Conservation (phyloP, 169 alveolate species). For the Eimeria maxima region DNA sequence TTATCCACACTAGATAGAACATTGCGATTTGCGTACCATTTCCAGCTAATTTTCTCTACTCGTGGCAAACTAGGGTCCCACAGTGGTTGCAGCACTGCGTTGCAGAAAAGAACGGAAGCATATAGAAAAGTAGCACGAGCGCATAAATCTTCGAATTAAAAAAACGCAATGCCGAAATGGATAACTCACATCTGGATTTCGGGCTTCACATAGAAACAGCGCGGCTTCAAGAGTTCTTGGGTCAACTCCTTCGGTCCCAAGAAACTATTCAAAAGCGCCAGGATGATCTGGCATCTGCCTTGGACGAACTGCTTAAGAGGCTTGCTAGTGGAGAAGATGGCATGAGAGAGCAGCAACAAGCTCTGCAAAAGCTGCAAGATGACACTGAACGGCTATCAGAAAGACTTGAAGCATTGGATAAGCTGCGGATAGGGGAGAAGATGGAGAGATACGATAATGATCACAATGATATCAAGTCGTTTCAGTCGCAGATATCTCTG, state of each 20-base stretch:
- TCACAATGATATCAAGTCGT: constrained; percentile 41
- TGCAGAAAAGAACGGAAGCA: neutral
- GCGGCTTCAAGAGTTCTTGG: constrained; percentile 58
- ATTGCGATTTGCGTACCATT: neutral
- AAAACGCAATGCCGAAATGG: constrained; percentile 43
- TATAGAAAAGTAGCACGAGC: neutral
- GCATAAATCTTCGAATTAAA: neutral
- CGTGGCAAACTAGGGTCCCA: neutral
- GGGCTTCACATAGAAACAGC: constrained; percentile 67
- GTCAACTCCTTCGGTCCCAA: constrained; percentile 45
- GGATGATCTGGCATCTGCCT: constrained; percentile 27
- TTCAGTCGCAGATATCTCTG: constrained; percentile 44
- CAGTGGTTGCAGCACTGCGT: neutral
- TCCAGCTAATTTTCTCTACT: neutral
- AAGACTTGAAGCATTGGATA: neutral
- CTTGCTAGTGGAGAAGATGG: constrained; percentile 53
- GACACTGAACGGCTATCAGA: constrained; percentile 12
- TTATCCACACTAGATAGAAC: neutral
- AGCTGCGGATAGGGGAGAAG: constrained; percentile 50
- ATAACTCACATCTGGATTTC: constrained; percentile 11
- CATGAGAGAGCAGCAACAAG: constrained; percentile 39
- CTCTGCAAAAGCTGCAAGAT: constrained; percentile 42
- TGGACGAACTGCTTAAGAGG: constrained; percentile 22
- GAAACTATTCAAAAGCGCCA: constrained; percentile 51
- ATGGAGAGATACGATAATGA: constrained; percentile 43